Evolutionary conservation across 306 rosid genomes (phyloP), one percentile per base, ranked within the genome.

Genomic region (Lotus japonicus): DNA sequence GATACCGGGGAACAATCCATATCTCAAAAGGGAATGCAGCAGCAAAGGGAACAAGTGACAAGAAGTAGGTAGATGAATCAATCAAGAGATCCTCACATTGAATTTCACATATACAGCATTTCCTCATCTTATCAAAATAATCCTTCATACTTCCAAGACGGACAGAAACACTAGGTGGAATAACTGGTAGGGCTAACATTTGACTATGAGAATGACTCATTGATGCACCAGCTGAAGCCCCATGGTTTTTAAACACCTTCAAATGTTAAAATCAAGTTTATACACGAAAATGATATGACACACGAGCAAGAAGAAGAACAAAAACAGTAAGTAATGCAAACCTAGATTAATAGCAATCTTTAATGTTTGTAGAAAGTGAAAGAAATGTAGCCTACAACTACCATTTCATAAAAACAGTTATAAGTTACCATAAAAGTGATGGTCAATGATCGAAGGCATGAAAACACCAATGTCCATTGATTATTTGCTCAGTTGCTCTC

Each of bases 181-280:
- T 66, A 54, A 91, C 55, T 5, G 97, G 97, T 58, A 91, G 85
- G 41, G 88, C 92, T 73, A 91, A 44, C 14, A 91, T 85, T 80
- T 91, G 96, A 76, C 97, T 86, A 64, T 91, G 97, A 67, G 96
- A 91, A 68, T 88, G 97, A 51, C 77, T 85, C 91, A 83, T 76
- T 17, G 97, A 85, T 60, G 94, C 96, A 73, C 97, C 96, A 42
- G 97, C 91, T 16, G 89, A 86, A n/a, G 86, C 91, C 21, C 91
- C 96, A 5, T 91, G 91, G 69, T 91, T 91, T 81, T 91, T 88
- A 38, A 88, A 91, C 56, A 91, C 86, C 97, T 91, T 49, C 43
- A 76, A 45, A 48, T 17, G 41, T 31, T 59, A 66, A 49, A 64
- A 58, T 5, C 17, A 64, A 35, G 68, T 50, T 69, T 17, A 68